Evolutionary conservation across 1,284 basidiomycete genomes (phyloP).

Genomic region (Ceratobasidium sp.): DNA sequence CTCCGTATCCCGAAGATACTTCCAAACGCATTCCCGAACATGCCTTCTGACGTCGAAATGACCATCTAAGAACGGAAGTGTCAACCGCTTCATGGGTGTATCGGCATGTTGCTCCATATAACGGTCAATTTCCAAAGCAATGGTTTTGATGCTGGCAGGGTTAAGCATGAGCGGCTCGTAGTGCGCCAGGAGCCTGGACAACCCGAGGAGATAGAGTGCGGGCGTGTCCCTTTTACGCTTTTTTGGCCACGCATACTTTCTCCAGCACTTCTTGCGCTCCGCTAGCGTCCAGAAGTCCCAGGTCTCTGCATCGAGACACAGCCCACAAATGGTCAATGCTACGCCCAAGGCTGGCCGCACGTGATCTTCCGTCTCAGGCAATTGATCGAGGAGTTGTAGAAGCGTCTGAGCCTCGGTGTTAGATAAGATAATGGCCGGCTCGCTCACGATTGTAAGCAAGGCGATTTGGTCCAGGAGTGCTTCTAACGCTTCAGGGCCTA

Average conservation of each 20-base stretch:
- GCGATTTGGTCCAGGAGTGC: background rate
- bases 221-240: background rate
- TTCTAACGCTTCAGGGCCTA: background rate
- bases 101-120: background rate
- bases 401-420: background rate
- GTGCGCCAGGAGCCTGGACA: conserved; percentile 3
- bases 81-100: background rate
- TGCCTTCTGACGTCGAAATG: conserved; percentile 16
- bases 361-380: background rate
- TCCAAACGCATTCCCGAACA: conserved; percentile 6
- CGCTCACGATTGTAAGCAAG: background rate
- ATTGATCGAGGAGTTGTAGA: background rate
- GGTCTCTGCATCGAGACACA: background rate
- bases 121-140: conserved; percentile 2
- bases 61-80: background rate
- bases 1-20: conserved; percentile 8
- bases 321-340: conserved; percentile 9
- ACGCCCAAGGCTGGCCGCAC: background rate
- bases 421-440: background rate
- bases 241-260: background rate
- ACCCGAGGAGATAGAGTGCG: background rate
- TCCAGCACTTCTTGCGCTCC: background rate
- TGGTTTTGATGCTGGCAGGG: conserved; percentile 15
- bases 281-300: conserved; percentile 10
- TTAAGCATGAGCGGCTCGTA: conserved; percentile 3